Percentiles rank a stretch among this genome's conserved stretches.
phyloP scores from a whole-genome alignment of 495 filamentous ascomycete genomes.

The Glonium stellatum region DNA sequence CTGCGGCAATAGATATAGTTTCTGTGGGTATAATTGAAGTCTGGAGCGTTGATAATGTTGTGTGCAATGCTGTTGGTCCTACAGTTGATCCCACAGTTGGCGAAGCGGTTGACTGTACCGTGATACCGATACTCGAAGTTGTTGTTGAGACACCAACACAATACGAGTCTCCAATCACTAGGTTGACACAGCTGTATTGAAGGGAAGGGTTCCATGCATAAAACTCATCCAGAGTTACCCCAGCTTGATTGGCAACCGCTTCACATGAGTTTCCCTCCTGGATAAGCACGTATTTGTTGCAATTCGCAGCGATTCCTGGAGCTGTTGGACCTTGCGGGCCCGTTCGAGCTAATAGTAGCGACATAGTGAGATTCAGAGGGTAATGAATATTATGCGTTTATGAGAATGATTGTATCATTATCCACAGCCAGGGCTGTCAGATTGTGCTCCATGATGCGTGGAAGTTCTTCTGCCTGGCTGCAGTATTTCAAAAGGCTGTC shows the following conservation, averaged over 20 bases:
- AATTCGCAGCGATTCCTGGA: background rate
- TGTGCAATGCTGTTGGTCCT: background rate
- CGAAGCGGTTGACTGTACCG: background rate
- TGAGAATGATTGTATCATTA: no score
- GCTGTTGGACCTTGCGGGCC: background rate
- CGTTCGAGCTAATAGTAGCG: background rate
- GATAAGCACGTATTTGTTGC: background rate
- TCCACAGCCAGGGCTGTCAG: no score
- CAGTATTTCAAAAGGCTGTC: no score
- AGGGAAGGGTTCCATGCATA: conserved; percentile 3
- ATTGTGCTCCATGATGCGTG: no score
- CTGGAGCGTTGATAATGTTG: background rate
- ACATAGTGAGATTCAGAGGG: background rate
- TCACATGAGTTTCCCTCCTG: background rate
- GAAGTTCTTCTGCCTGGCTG: no score
- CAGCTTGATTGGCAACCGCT: background rate
- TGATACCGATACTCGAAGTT: background rate
- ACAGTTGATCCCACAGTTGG: background rate
- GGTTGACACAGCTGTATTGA: background rate
- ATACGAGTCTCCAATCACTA: background rate
- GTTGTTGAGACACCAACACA: background rate
- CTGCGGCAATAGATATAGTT: background rate
- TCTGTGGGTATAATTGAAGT: background rate
- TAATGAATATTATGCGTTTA: no score
- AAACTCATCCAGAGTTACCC: background rate